A percentile compares a stretch with the other conserved stretches of the same genome.
Conservation (phyloP, 2,329 filamentous ascomycete species). For the Westerdykella sp. region DNA sequence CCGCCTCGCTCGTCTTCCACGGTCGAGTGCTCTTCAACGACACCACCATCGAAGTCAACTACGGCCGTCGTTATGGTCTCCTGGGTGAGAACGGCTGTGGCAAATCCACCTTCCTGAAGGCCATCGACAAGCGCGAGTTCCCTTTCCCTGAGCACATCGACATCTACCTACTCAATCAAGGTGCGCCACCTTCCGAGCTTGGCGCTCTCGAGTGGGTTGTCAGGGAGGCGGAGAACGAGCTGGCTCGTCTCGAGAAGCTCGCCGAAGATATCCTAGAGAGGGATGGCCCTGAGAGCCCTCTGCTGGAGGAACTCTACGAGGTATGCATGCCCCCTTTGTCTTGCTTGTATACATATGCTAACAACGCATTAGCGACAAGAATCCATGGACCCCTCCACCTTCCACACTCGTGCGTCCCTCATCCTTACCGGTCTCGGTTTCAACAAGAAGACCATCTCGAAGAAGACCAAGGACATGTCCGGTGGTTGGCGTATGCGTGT, state of each 20-base stretch:
- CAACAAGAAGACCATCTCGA: conserved; percentile 96
- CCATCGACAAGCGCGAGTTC: conserved; percentile 88
- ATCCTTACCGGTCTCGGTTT: conserved; percentile 98
- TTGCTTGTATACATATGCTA: neutral
- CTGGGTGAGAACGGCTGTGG: conserved; percentile 98
- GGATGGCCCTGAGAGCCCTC: conserved; percentile 82
- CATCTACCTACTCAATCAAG: conserved; percentile 97
- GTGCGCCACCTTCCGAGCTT: conserved; percentile 79
- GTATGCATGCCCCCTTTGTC: conserved; percentile 50
- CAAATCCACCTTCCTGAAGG: conserved; percentile 95
- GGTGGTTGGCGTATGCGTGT: conserved; percentile 99
- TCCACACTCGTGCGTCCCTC: conserved; percentile 88
- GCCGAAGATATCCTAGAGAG: conserved; percentile 88
- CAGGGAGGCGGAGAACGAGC: conserved; percentile 84
- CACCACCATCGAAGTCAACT: conserved; percentile 86
- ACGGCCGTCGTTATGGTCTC: conserved; percentile 86
- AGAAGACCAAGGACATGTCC: conserved; percentile 99
- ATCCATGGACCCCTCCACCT: conserved; percentile 96
- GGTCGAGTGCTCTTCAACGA: conserved; percentile 93
- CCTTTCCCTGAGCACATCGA: conserved; percentile 95
- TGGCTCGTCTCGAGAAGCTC: conserved; percentile 80
- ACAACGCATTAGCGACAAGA: conserved; percentile 73
- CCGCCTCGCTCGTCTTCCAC: conserved; percentile 91
- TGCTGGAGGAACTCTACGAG: conserved; percentile 92
- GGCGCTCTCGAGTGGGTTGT: conserved; percentile 98